Percentiles rank a stretch among this genome's conserved stretches.
Evolutionary conservation across 2,329 filamentous ascomycete genomes (phyloP).

Genomic region (Talaromyces pinophilus): DNA sequence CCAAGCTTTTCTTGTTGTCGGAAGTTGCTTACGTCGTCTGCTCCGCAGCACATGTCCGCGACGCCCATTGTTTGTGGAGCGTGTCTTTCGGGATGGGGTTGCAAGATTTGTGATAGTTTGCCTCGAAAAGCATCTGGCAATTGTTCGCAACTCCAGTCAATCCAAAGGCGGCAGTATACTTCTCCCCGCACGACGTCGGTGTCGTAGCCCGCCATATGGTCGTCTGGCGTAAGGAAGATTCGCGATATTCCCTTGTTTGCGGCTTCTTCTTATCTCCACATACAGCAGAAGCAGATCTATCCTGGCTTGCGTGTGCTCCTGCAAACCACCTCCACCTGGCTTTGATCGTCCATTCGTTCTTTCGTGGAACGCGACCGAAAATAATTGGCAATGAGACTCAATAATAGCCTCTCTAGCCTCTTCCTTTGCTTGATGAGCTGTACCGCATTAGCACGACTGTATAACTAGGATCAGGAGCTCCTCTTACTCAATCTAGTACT

Average conservation of each 20-base stretch:
- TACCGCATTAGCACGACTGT: too few species aligned
- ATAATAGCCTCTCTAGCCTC: not conserved
- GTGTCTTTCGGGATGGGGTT: not conserved
- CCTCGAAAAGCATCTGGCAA: not conserved
- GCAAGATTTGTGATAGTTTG: not conserved
- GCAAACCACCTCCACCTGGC: not conserved
- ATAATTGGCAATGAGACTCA: not conserved
- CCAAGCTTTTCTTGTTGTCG: not conserved
- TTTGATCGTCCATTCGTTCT: too few species aligned
- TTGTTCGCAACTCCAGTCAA: not conserved
- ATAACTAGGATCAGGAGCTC: too few species aligned
- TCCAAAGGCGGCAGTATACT: not conserved
- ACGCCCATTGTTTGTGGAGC: constrained; percentile 2
- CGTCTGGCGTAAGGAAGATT: not conserved
- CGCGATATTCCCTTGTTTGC: not conserved
- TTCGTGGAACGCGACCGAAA: too few species aligned
- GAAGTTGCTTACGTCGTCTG: not conserved
- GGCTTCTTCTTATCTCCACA: not conserved
- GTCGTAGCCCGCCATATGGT: not conserved
- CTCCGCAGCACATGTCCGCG: constrained; percentile 14
- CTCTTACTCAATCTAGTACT: too few species aligned
- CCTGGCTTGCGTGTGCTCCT: not conserved
- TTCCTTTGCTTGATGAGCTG: not conserved
- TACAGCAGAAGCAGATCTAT: not conserved
- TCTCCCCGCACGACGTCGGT: not conserved